Evolutionary conservation across 352 stramenopile genomes (phyloP).

Genomic region (Pythium guiyangense): DNA sequence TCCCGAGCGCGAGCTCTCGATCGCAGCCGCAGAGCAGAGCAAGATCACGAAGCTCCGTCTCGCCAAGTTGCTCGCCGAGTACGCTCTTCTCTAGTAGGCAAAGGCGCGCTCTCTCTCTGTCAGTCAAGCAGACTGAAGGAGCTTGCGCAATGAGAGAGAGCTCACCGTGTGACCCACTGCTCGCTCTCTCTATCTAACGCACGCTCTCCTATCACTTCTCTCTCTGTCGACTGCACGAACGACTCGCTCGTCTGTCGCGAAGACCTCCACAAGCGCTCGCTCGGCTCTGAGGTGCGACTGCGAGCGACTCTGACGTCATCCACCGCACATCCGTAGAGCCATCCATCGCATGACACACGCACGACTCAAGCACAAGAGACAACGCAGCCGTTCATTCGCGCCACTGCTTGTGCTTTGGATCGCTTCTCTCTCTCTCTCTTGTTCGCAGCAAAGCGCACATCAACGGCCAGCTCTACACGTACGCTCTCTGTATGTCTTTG

Average conservation of each 20-base stretch:
- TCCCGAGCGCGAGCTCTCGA: slow-evolving; percentile 37
- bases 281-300: background rate
- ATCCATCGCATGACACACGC: too few species aligned
- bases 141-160: background rate
- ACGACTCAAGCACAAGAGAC: too few species aligned
- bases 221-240: background rate
- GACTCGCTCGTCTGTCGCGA: background rate
- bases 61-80: slow-evolving; percentile 59
- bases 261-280: background rate
- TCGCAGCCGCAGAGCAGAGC: slow-evolving; percentile 64
- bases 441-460: too few species aligned
- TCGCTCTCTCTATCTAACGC: background rate
- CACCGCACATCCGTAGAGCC: too few species aligned
- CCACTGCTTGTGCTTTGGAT: too few species aligned
- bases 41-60: slow-evolving; percentile 78
- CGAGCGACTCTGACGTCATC: background rate
- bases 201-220: background rate
- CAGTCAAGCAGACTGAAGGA: background rate
- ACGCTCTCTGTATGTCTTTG: too few species aligned
- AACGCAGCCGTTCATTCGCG: too few species aligned
- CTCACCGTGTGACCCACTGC: background rate
- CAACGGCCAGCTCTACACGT: too few species aligned
- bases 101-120: background rate
- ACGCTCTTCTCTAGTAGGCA: slow-evolving; percentile 15
- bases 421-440: too few species aligned